phyloP scores from a whole-genome alignment of 139 green algal genomes.

The Pleodorina starrii region DNA sequence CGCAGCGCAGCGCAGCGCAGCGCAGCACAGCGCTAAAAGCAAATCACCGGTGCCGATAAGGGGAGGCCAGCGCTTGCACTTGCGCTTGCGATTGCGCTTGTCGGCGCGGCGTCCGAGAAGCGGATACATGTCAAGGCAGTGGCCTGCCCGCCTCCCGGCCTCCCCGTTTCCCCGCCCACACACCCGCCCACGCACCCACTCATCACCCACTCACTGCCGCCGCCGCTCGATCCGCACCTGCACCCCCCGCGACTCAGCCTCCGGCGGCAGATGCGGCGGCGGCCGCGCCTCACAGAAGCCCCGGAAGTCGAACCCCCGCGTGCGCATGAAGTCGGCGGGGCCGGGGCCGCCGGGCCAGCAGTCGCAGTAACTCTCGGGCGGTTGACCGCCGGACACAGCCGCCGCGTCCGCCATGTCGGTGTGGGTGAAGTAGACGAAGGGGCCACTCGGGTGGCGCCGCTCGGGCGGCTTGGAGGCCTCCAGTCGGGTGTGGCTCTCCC shows the following conservation, averaged over 20 bases:
- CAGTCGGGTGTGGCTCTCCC: constrained; percentile 13
- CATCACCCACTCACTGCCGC: no score
- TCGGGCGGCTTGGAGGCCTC: constrained; percentile 38
- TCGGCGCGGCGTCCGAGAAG: no score
- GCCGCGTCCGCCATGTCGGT: constrained; percentile 45
- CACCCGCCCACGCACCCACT: neutral
- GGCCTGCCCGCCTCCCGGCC: no score
- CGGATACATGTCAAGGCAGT: no score
- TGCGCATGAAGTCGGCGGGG: neutral
- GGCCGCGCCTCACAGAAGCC: constrained; percentile 23
- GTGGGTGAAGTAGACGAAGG: constrained; percentile 37
- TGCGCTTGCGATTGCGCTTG: no score
- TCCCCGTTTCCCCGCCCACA: neutral
- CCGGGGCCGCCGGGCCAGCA: constrained; percentile 24
- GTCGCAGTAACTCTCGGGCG: constrained; percentile 29
- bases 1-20: no score
- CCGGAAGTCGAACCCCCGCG: constrained; percentile 36
- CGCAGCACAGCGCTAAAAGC: no score
- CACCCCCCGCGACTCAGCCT: constrained; percentile 22
- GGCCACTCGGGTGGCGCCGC: neutral
- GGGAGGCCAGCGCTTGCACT: no score
- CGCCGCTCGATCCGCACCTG: no score
- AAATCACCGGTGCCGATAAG: no score
- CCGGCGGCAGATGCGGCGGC: constrained; percentile 29
- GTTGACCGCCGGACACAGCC: neutral